Evolutionary conservation across 805 yeast species (phyloP).

Genomic region (Teunomyces aglyptinius): DNA sequence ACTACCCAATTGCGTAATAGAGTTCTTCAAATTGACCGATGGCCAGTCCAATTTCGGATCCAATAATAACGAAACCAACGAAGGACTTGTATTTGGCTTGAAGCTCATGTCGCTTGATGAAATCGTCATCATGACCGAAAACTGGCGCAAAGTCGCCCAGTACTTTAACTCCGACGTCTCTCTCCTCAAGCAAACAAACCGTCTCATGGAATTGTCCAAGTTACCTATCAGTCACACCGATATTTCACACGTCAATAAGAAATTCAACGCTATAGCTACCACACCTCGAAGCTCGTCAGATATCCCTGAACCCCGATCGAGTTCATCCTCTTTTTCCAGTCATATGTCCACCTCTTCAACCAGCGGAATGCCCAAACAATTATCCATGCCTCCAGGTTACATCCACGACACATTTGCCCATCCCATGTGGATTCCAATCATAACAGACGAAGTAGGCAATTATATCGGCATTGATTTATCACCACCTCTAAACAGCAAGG

Average conservation of each 20-base stretch:
- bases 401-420: slow-evolving; percentile 81
- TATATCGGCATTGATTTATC: slow-evolving; percentile 84
- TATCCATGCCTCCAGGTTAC: slow-evolving; percentile 73
- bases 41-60: slow-evolving; percentile 76
- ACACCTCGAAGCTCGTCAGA: slow-evolving; percentile 9
- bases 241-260: slow-evolving; percentile 12
- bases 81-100: slow-evolving; percentile 78
- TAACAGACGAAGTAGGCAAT: slow-evolving; percentile 87
- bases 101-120: slow-evolving; percentile 78
- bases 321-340: slow-evolving; percentile 19
- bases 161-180: slow-evolving; percentile 27
- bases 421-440: slow-evolving; percentile 87
- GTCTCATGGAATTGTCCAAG: slow-evolving; percentile 20
- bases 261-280: slow-evolving; percentile 7
- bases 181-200: slow-evolving; percentile 17
- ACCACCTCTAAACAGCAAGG: slow-evolving; percentile 61
- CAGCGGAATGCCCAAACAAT: slow-evolving; percentile 43
- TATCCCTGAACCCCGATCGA: slow-evolving; percentile 12
- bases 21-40: slow-evolving; percentile 78
- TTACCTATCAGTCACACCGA: slow-evolving; percentile 19
- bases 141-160: slow-evolving; percentile 77
- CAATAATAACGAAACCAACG: slow-evolving; percentile 51
- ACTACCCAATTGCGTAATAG: slow-evolving; percentile 80
- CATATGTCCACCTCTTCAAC: slow-evolving; percentile 13
- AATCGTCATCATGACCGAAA: slow-evolving; percentile 72